phyloP scores from a whole-genome alignment of 1,284 basidiomycete genomes.

The Cryptococcus sp. region DNA sequence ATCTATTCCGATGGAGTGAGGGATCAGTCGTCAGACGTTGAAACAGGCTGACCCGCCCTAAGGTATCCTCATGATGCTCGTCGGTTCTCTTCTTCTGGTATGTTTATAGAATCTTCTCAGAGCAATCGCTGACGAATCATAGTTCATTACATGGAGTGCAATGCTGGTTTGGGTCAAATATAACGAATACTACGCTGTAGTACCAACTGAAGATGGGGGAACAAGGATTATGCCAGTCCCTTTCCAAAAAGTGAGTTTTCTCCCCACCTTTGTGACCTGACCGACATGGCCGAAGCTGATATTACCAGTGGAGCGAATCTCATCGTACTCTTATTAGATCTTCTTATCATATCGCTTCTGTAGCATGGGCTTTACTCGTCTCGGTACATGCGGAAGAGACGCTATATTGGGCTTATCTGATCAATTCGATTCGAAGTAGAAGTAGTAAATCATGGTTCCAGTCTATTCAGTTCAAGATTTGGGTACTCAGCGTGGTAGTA shows the following conservation, averaged over 20 bases:
- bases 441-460: constrained; percentile 23
- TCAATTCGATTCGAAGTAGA: constrained; percentile 21
- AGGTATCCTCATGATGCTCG: constrained; percentile 11
- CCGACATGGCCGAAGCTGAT: neutral
- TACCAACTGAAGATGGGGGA: constrained; percentile 8
- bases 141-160: constrained; percentile 24
- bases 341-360: constrained; percentile 20
- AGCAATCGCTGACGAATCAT: neutral
- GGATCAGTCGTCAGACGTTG: neutral
- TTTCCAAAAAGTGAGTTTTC: constrained; percentile 13
- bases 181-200: constrained; percentile 20
- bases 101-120: neutral
- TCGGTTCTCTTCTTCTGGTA: constrained; percentile 9
- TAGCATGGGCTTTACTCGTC: constrained; percentile 21
- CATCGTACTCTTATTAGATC: constrained; percentile 15
- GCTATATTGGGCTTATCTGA: constrained; percentile 36
- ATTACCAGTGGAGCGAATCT: constrained; percentile 15
- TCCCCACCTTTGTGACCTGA: too few relatives aligned
- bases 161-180: constrained; percentile 25
- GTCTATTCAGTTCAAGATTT: constrained; percentile 28
- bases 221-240: constrained; percentile 21
- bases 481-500: constrained; percentile 11
- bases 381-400: constrained; percentile 33
- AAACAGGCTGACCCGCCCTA: neutral
- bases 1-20: constrained; percentile 27